phyloP scores from a whole-genome alignment of 2,329 filamentous ascomycete genomes.

The Boeremia lycopersici region DNA sequence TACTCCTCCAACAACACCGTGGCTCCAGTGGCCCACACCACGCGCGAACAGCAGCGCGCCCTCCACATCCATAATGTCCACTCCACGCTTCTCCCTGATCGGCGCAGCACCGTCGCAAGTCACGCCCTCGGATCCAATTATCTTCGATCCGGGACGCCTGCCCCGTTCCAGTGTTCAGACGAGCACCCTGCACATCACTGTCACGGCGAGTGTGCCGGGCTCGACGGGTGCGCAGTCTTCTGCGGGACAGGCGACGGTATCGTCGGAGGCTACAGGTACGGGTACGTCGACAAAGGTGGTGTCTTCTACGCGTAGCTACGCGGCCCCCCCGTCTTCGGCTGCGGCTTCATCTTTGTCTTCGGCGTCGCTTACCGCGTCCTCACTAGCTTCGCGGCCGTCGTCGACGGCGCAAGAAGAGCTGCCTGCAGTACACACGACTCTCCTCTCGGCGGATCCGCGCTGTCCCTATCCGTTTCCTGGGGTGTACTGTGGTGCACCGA shows the following conservation, averaged over 20 bases:
- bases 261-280: not conserved
- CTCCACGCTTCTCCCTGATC: not conserved
- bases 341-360: not conserved
- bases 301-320: no score
- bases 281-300: not conserved
- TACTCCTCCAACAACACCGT: not conserved
- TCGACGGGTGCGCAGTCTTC: not conserved
- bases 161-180: not conserved
- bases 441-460: slow-evolving; percentile 20
- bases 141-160: not conserved
- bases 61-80: not conserved
- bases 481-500: slow-evolving; percentile 24
- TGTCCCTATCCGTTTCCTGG: slow-evolving; percentile 42
- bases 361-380: not conserved
- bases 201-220: not conserved
- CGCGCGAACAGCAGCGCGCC: not conserved
- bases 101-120: not conserved
- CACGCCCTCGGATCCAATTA: not conserved
- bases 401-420: not conserved
- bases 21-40: not conserved
- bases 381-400: not conserved
- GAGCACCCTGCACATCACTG: slow-evolving; percentile 3
- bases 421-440: not conserved
- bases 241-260: not conserved
- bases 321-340: not conserved